phyloP scores from a whole-genome alignment of 306 rosid species.

The Cucurbita argyrosperma region DNA sequence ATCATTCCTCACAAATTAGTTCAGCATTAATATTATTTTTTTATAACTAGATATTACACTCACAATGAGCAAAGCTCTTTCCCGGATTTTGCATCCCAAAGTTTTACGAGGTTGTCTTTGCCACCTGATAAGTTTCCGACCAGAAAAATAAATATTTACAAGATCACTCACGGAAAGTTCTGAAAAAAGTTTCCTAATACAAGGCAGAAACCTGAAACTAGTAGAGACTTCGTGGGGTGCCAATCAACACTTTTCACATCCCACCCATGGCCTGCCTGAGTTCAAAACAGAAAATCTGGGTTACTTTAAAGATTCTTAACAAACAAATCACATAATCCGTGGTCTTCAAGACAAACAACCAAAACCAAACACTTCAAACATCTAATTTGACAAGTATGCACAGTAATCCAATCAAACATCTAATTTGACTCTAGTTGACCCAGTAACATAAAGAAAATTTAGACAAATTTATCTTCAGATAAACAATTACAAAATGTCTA shows the following conservation, averaged over 20 bases:
- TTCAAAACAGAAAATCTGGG: constrained; percentile 44
- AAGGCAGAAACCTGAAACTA: constrained; percentile 65
- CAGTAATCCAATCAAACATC: not conserved
- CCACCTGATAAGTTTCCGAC: constrained; percentile 46
- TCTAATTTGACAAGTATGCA: not conserved
- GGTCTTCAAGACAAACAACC: not conserved
- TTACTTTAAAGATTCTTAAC: constrained; percentile 22
- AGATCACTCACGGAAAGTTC: not conserved
- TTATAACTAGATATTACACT: constrained; percentile 24
- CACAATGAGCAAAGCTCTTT: constrained; percentile 88
- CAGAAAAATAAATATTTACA: constrained; percentile 7
- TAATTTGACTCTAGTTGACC: not conserved
- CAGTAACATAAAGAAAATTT: not conserved
- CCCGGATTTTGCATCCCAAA: constrained; percentile 92
- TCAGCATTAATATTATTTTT: not conserved
- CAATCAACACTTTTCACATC: constrained; percentile 99
- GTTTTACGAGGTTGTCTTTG: constrained; percentile 91
- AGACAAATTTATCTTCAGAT: not conserved
- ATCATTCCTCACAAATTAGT: constrained; percentile 10
- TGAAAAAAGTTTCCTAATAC: constrained; percentile 10
- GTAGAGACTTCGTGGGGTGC: constrained; percentile 92
- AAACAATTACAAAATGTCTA: not conserved
- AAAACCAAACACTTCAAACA: not conserved
- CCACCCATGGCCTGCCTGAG: constrained; percentile 99
- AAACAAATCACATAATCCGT: not conserved